phyloP scores from a whole-genome alignment of 257 asterid species.

The Petrea volubilis region DNA sequence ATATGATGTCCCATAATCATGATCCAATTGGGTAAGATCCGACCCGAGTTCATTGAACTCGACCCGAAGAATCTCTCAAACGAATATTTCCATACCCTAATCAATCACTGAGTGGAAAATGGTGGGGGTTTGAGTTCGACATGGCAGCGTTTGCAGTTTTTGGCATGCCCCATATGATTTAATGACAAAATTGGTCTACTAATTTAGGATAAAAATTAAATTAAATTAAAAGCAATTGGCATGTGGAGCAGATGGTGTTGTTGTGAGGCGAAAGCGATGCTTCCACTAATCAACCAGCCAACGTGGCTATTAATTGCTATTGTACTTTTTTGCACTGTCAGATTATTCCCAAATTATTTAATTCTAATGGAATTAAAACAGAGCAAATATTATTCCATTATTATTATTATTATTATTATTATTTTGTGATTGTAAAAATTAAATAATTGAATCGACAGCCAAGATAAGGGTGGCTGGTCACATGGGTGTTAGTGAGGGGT shows the following conservation, averaged over 20 bases:
- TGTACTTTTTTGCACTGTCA: slow-evolving; percentile 27
- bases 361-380: background rate
- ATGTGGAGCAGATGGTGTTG: slow-evolving; percentile 42
- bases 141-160: no score
- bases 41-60: no score
- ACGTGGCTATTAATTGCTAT: slow-evolving; percentile 46
- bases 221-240: slow-evolving; percentile 28
- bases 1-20: no score
- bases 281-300: slow-evolving; percentile 39
- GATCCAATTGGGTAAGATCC: no score
- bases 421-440: background rate
- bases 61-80: no score
- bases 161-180: slow-evolving; percentile 11
- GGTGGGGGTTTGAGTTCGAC: no score
- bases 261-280: slow-evolving; percentile 24
- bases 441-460: slow-evolving; percentile 25
- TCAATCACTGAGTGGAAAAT: no score
- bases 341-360: background rate
- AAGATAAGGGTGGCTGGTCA: slow-evolving; percentile 36
- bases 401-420: no score
- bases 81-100: no score
- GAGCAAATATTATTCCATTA: background rate
- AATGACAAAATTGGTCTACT: background rate
- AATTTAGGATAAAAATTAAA: background rate
- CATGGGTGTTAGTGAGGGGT: slow-evolving; percentile 34